Base-by-base conservation (phyloP, 1,284 basidiomycete species). In the Trichosporon faecale region DNA sequence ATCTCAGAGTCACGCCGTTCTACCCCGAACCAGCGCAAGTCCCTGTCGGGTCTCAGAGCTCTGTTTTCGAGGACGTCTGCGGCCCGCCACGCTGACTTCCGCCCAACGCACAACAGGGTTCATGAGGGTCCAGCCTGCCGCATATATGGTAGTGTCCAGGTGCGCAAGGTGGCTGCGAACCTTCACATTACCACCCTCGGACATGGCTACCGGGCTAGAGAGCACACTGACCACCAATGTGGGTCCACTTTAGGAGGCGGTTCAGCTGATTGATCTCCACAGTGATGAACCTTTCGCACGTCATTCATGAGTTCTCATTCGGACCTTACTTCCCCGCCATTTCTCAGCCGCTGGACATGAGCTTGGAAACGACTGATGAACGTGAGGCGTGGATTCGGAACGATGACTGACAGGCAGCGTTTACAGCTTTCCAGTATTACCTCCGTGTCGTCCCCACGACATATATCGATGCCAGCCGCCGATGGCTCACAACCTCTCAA, bases 201-300 rank as follows among this genome's bases (percentile, higher is more conserved):
- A 0, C 95, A 98, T 81, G 96, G 95, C 16, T 99, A 98, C 79
- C 86, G 90, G 66, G 94, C 91, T 77, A 87, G 87, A 73, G 88
- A 93, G 72, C 95, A 98, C 80, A 93, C 95, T 2, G 91, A 93
- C 73, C 95, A 98, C 78, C 86, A 83, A 76, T 75, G 79, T 77
- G 12, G 2, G n/a, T 11, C 21, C 3, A 52, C 16, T 2, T 25
- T 4, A 23, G 12, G 11, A 5, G 31, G n/a, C 29, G 55, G 55
- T 35, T 60, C 31, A 64, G 44, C 52, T 60, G 46, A 23, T 12
- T 14, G 11, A n/a, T n/a, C n/a, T 23, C 40, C 67, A 21, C 18
- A 96, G 92, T 91, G 73, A 97, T 99, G 94, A 98, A 99, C 80
- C 87, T 98, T 37, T 94, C 93, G 1, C 96, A 99, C 84, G 90